These are phyloP conservation scores for Microsporum canis DNA, from an alignment of 2,329 filamentous ascomycete genomes.

Conservation along the genomic window DNA sequence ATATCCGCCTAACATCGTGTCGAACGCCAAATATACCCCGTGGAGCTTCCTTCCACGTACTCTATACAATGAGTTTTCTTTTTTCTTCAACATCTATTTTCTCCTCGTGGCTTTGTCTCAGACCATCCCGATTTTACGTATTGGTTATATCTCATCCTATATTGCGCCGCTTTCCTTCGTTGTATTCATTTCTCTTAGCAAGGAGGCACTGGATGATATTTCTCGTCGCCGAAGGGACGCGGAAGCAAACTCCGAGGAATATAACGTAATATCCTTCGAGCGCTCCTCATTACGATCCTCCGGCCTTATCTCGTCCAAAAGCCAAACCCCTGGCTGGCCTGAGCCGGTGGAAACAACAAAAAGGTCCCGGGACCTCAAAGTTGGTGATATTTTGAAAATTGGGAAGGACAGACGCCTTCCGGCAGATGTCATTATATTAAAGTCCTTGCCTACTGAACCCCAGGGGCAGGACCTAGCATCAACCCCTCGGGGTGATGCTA, in stretches of 20 bases:
- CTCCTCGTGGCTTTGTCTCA: slow-evolving; percentile 89
- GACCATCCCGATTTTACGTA: slow-evolving; percentile 74
- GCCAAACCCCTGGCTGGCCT: slow-evolving; percentile 20
- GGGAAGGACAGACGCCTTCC: slow-evolving; percentile 86
- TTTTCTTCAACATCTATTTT: slow-evolving; percentile 99
- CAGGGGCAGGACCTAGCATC: slow-evolving; percentile 22
- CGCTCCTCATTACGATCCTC: slow-evolving; percentile 21
- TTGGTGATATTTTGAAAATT: slow-evolving; percentile 90
- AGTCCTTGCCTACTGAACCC: slow-evolving; percentile 58
- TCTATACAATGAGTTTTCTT: slow-evolving; percentile 97
- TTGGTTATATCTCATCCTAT: slow-evolving; percentile 91
- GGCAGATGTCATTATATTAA: slow-evolving; percentile 85
- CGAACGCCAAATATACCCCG: slow-evolving; percentile 94
- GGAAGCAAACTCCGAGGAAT: slow-evolving; percentile 88
- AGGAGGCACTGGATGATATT: slow-evolving; percentile 92
- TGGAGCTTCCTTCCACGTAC: slow-evolving; percentile 90
- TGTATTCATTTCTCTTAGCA: slow-evolving; percentile 79
- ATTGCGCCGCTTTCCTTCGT: slow-evolving; percentile 88
- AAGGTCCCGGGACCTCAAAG: slow-evolving; percentile 77
- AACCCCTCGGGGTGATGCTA: slow-evolving; percentile 3
- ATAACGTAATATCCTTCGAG: slow-evolving; percentile 63
- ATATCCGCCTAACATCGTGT: slow-evolving; percentile 83
- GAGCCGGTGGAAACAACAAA: slow-evolving; percentile 57
- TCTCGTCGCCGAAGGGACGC: slow-evolving; percentile 72
- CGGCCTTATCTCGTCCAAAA: slow-evolving; percentile 4